phyloP scores from a whole-genome alignment of 768 basidiomycete species.

The Tephrocybe rancida region DNA sequence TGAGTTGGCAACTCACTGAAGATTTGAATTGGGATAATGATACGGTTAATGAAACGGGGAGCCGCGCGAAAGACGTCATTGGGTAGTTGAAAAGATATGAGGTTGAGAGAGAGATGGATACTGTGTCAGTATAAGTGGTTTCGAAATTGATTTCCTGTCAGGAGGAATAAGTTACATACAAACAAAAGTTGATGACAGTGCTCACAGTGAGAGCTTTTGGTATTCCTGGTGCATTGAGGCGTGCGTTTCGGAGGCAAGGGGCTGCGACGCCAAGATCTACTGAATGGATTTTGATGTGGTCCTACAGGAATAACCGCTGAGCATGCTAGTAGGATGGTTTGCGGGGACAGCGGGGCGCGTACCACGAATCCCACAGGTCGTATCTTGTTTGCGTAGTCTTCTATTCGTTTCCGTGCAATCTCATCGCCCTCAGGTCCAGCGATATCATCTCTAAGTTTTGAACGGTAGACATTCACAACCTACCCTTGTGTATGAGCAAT shows the following conservation, averaged over 20 bases:
- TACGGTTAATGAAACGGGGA: conserved; percentile 81
- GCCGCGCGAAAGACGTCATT: conserved; percentile 77
- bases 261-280: conserved; percentile 83
- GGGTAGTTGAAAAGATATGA: conserved; percentile 87
- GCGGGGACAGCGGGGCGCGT: conserved; percentile 30
- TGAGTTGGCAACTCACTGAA: conserved; percentile 44
- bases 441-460: conserved; percentile 73
- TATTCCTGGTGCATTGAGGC: conserved; percentile 41
- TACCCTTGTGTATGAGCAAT: conserved; percentile 23
- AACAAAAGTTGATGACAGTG: conserved; percentile 1
- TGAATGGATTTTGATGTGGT: conserved; percentile 83
- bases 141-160: conserved; percentile 80
- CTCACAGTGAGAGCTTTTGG: conserved; percentile 32
- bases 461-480: conserved; percentile 75
- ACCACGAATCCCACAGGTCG: conserved; percentile 74
- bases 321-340: not conserved
- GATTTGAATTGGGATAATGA: conserved; percentile 76
- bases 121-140: conserved; percentile 78
- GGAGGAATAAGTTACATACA: conserved; percentile 8
- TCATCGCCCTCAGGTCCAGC: conserved; percentile 81
- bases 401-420: conserved; percentile 75
- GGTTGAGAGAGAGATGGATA: conserved; percentile 83
- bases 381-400: conserved; percentile 78
- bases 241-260: conserved; percentile 75
- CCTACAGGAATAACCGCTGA: conserved; percentile 44